Base-by-base conservation (phyloP, 352 stramenopile species). In the Pythium oligandrum region DNA sequence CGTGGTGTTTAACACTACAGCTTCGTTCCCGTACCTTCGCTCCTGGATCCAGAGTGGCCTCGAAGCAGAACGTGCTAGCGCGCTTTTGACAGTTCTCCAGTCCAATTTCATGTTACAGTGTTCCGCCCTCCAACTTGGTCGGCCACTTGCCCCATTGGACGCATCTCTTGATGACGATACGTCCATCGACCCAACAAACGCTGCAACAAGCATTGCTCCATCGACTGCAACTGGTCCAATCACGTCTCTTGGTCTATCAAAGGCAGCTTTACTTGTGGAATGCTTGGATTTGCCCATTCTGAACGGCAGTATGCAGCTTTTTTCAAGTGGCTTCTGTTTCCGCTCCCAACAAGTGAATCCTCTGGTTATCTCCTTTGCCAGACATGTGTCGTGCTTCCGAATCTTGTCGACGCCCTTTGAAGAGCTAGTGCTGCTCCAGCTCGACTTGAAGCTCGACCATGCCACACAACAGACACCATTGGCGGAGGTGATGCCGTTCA, bases 101-200 rank as follows among this genome's bases (percentile, higher is more conserved):
- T 91, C 81, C 0, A 75, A 86, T 7, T 88, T 87, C 44, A 90
- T 89, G 63, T 57, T 88, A 0, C 64, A 83, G 37, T 82, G 66
- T 40, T 57, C 64, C 4, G 73, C 66, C 11, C 55, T 89, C 11
- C 57, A 70, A 6, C 56, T 89, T 1, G 78, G 78, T 6, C 65
- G 67, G n/a, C 44, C 58, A 1, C 53, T 87, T 7, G 30, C 52
- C 0, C 66, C 71, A 11, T 52, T 81, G 6, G 76, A 80, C 44
- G 64, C 62, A 3, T 53, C 75, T 6, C 40, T 65, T 10, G 63
- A 59, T 12, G 53, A 65, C 30, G 11, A 34, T 30, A 44, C 4
- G 8, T 38, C 7, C 12, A 12, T 9, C 8, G 10, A 40, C 33
- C 11, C 30, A 48, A 44, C 1, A 4, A 36, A 17, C 2, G 31